These are phyloP conservation scores for Chrysanthemum seticuspe DNA, from an alignment of 129 eudicot genomes.

Conservation along the genomic window DNA sequence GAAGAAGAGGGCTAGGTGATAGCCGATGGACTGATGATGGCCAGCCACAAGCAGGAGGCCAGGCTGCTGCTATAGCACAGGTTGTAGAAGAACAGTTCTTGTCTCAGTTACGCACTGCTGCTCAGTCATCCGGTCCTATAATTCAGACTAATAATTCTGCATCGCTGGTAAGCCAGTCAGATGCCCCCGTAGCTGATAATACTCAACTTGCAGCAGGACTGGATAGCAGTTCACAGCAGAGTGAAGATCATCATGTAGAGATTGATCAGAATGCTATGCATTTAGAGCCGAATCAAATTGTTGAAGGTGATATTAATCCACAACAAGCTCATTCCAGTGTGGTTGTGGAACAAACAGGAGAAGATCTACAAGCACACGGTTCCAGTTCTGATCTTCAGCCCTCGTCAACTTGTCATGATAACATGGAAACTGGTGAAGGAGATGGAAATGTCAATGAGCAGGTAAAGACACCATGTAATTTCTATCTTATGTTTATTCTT, in stretches of 20 bases:
- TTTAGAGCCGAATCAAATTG: not conserved
- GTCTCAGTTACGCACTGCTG: not conserved
- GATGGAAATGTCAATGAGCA: slow-evolving; percentile 2
- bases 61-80: not conserved
- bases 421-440: slow-evolving; percentile 9
- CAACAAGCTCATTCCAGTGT: not conserved
- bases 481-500: not conserved
- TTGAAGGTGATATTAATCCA: not conserved
- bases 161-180: not conserved
- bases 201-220: not conserved
- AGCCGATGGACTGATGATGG: slow-evolving; percentile 12
- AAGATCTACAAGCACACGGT: not conserved
- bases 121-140: not conserved
- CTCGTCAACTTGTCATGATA: not conserved
- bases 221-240: not conserved
- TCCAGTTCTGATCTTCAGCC: not conserved
- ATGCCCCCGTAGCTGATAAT: not conserved
- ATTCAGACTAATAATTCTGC: not conserved
- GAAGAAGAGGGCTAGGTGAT: slow-evolving; percentile 1
- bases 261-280: not conserved
- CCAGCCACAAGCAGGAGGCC: not conserved
- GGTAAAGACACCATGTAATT: not conserved
- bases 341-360: slow-evolving; percentile 1
- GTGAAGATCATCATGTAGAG: not conserved
- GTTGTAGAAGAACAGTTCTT: not conserved